A percentile compares a stretch with the other conserved stretches of the same genome.
Evolutionary conservation across 345 rosid genomes (phyloP).

Genomic region (Camelina sativa): DNA sequence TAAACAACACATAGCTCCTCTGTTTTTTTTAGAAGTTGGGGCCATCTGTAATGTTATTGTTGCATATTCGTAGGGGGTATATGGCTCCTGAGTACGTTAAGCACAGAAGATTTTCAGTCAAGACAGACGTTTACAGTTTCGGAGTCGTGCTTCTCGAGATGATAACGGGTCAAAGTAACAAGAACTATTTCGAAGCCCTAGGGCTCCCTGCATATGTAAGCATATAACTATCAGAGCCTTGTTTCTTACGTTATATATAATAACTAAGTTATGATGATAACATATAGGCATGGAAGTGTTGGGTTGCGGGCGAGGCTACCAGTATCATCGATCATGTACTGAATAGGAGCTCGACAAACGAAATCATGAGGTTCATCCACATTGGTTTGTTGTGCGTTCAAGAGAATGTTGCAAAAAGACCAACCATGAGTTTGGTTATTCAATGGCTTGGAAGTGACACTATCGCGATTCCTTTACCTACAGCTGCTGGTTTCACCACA

Average conservation of each 20-base stretch:
- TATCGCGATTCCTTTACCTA: constrained; percentile 45
- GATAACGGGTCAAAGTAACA: constrained; percentile 51
- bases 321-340: constrained; percentile 51
- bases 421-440: constrained; percentile 50
- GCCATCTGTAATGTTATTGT: background rate
- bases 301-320: constrained; percentile 50
- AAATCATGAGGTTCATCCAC: constrained; percentile 55
- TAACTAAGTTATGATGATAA: constrained; percentile 3
- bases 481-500: constrained; percentile 48
- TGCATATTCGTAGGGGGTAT: constrained; percentile 47
- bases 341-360: constrained; percentile 39
- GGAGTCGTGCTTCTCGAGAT: constrained; percentile 55
- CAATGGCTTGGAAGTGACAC: constrained; percentile 55
- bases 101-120: constrained; percentile 49
- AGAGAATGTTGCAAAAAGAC: constrained; percentile 51
- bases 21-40: background rate
- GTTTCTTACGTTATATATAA: background rate
- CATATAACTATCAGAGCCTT: background rate
- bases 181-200: constrained; percentile 37
- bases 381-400: constrained; percentile 60
- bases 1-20: background rate
- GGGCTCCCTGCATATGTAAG: constrained; percentile 37
- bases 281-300: constrained; percentile 58
- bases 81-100: constrained; percentile 60
- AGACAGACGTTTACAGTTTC: constrained; percentile 55